These are phyloP conservation scores for Lentinula novae-zelandiae DNA, from an alignment of 1,284 basidiomycete genomes.

Conservation along the genomic window DNA sequence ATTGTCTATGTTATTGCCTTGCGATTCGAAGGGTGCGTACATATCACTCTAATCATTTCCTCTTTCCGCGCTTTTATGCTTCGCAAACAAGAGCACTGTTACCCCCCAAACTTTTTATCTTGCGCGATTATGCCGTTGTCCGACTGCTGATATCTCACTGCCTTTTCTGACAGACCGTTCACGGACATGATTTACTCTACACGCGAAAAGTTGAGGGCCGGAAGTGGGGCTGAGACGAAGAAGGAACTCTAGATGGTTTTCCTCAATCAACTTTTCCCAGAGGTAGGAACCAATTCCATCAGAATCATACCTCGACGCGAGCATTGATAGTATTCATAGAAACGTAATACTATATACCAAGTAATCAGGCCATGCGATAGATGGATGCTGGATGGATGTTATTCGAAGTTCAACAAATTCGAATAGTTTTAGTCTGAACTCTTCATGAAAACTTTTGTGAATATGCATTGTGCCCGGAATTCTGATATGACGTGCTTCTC, in stretches of 20 bases:
- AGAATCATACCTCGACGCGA: not conserved
- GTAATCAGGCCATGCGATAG: too few relatives aligned
- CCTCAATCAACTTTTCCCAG: too few relatives aligned
- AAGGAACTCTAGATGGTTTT: constrained; percentile 1
- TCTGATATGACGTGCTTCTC: too few relatives aligned
- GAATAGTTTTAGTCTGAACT: not conserved
- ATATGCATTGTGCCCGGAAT: too few relatives aligned
- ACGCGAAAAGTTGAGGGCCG: constrained; percentile 30
- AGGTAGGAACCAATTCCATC: not conserved
- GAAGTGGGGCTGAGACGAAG: not conserved
- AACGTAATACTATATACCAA: too few relatives aligned
- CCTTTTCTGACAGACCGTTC: constrained; percentile 55
- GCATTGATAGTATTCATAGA: not conserved
- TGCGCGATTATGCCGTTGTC: too few relatives aligned
- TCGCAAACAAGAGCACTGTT: too few relatives aligned
- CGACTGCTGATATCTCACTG: not conserved
- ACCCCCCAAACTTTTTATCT: too few relatives aligned
- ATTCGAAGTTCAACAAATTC: not conserved
- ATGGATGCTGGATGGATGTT: too few relatives aligned
- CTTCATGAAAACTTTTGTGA: too few relatives aligned
- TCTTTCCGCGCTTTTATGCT: too few relatives aligned
- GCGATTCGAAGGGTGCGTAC: constrained; percentile 78
- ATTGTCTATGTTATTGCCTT: constrained; percentile 82
- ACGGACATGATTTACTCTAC: constrained; percentile 80
- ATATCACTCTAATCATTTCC: too few relatives aligned